Evolutionary conservation across 129 eudicot species (phyloP), one percentile per base, ranked within the genome.

Genomic region (Flaveria bidentis): DNA sequence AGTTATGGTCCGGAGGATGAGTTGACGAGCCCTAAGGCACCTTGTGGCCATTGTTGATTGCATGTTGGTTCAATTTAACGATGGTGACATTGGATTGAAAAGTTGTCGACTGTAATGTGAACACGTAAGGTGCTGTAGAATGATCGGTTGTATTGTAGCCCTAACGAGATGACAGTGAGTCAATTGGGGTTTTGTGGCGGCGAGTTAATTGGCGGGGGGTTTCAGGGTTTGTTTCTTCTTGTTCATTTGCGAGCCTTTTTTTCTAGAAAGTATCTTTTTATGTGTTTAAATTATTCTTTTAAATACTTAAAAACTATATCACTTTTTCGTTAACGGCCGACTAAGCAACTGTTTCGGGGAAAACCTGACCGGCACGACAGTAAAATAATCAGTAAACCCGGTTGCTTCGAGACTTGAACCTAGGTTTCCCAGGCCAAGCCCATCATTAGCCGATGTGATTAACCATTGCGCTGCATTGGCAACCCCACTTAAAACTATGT

Each of bases 11-110:
- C 72, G 77, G 49, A 50, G 73, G 39, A 84, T 20, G 79, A 82
- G 60, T 33, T 78, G 36, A 12, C 77, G 85, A 77, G 83, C 84
- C 87, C 87, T 74, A 33, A 71, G 9, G 62, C 80, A 55, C 77
- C 77, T 70, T 44, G 81, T 57, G 68, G 84, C 82, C 68, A 81
- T 75, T 17, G 87, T 60, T 68, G 91, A 78, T 84, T 87, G 91
- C 91, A 87, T 87, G 30, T 73, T 45, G 57, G 80, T 76, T 45
- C 60, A 60, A 52, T 22, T 28, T 75, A 67, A 67, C 71, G 45
- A 41, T 1, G 71, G 39, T 50, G 46, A 14, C 33, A 76, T 71
- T 39, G 69, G 65, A 56, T 42, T 28, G 76, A 57, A 76, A 57
- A 65, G 17, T 70, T 56, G 76, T 55, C 67, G 85, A 76, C 67